Conservation (phyloP, 2,329 filamentous ascomycete genomes). For the Ophiocordyceps camponoti-leonardi region DNA sequence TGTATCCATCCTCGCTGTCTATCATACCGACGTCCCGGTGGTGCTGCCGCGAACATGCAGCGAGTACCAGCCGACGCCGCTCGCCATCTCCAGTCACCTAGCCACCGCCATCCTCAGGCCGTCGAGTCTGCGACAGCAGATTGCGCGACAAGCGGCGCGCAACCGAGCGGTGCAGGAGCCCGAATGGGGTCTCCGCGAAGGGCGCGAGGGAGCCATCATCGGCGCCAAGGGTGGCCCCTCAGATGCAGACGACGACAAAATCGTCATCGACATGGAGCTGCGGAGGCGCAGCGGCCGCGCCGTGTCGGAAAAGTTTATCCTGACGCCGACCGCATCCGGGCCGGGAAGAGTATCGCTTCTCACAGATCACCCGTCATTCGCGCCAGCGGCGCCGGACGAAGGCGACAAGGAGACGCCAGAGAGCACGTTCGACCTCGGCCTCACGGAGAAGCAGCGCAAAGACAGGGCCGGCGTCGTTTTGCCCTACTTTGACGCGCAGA, state of each 20-base stretch:
- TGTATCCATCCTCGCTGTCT: conserved; percentile 59
- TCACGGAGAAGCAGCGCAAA: conserved; percentile 79
- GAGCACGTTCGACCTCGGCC: conserved; percentile 68
- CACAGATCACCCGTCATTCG: conserved; percentile 60
- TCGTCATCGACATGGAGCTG: conserved; percentile 76
- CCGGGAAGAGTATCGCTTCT: conserved; percentile 38
- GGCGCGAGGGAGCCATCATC: conserved; percentile 60
- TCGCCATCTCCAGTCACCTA: conserved; percentile 62
- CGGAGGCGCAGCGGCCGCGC: conserved; percentile 66
- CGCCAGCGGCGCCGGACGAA: conserved; percentile 17
- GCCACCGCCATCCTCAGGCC: conserved; percentile 73
- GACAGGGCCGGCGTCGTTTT: conserved; percentile 81
- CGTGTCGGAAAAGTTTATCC: conserved; percentile 50
- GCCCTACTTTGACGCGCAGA: conserved; percentile 95
- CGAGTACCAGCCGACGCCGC: conserved; percentile 49
- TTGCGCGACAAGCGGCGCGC: conserved; percentile 56
- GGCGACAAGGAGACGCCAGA: conserved; percentile 37
- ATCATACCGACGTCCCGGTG: conserved; percentile 65
- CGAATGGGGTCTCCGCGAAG: conserved; percentile 61
- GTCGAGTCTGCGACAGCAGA: conserved; percentile 55
- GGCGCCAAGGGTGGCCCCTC: conserved; percentile 32
- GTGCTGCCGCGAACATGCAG: conserved; percentile 22
- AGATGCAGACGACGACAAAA: conserved; percentile 20
- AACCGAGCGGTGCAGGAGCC: conserved; percentile 62
- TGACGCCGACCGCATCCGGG: conserved; percentile 12